Conservation (phyloP, 1,139 yeast genomes). For the Diutina mesorugosa region DNA sequence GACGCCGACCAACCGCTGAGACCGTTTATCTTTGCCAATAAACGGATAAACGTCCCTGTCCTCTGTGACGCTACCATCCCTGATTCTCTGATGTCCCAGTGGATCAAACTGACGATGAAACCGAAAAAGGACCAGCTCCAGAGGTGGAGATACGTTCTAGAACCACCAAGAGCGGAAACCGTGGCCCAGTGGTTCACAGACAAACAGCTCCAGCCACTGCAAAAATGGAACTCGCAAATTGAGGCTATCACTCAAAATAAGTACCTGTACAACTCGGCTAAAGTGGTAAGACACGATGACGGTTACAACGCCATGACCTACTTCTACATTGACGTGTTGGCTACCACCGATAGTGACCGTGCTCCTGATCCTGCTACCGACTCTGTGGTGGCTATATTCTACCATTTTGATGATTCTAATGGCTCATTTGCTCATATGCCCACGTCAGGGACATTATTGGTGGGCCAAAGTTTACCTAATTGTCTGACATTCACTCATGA, state of each 20-base stretch:
- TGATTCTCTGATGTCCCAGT: background rate
- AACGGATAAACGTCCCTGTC: constrained; percentile 32
- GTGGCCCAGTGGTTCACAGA: background rate
- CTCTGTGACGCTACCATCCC: background rate
- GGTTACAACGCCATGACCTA: constrained; percentile 38
- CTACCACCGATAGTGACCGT: constrained; percentile 29
- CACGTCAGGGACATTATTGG: background rate
- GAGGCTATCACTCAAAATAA: constrained; percentile 11
- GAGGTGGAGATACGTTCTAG: background rate
- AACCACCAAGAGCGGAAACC: background rate
- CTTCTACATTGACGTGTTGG: constrained; percentile 57
- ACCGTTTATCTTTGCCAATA: constrained; percentile 59
- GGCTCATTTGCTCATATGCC: constrained; percentile 6
- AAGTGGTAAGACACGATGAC: constrained; percentile 28
- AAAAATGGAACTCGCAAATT: background rate
- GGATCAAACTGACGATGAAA: background rate
- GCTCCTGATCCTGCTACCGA: constrained; percentile 62
- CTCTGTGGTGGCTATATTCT: constrained; percentile 44
- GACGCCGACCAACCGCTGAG: constrained; percentile 35
- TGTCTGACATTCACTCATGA: constrained; percentile 34
- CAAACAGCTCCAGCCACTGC: background rate
- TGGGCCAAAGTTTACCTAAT: background rate
- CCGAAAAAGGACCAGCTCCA: background rate
- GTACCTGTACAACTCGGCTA: constrained; percentile 18
- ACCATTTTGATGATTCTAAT: constrained; percentile 42